A percentile compares a stretch with the other conserved stretches of the same genome.
Evolutionary conservation across 805 yeast species (phyloP).

Genomic region (Ogataea methanolica): DNA sequence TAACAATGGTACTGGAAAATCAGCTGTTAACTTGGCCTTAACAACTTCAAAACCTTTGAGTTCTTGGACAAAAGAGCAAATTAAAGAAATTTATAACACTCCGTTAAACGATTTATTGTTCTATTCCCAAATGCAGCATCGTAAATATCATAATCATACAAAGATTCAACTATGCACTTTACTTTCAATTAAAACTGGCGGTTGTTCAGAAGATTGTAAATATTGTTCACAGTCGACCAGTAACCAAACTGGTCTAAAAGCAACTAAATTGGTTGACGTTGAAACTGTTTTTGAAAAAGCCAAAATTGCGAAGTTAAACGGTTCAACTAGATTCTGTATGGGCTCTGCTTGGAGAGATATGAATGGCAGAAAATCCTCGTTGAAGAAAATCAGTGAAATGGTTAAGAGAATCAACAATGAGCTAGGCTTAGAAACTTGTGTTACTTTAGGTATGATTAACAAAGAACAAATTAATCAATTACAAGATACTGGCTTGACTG

Average conservation of each 20-base stretch:
- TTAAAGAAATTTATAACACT: constrained; percentile 55
- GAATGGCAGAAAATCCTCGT: constrained; percentile 68
- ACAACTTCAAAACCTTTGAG: background rate
- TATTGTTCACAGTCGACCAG: constrained; percentile 76
- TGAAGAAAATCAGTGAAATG: constrained; percentile 61
- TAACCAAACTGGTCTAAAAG: constrained; percentile 66
- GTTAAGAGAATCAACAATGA: constrained; percentile 52
- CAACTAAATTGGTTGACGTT: constrained; percentile 56
- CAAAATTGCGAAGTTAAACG: constrained; percentile 58
- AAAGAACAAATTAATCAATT: constrained; percentile 56
- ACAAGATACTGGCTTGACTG: constrained; percentile 70
- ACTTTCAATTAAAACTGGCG: constrained; percentile 72
- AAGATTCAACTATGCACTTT: constrained; percentile 75
- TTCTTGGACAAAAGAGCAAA: constrained; percentile 58
- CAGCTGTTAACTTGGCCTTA: background rate
- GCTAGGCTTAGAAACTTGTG: constrained; percentile 72
- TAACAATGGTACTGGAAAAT: too few species aligned
- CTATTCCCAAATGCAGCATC: constrained; percentile 60
- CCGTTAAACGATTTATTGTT: constrained; percentile 61
- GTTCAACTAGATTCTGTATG: constrained; percentile 76
- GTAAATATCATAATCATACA: constrained; percentile 60
- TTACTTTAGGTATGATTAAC: constrained; percentile 74
- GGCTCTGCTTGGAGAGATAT: constrained; percentile 90
- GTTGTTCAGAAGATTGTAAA: constrained; percentile 78
- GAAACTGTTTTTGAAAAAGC: constrained; percentile 67